Percentiles rank a stretch among this genome's conserved stretches.
Conservation (phyloP, 208 protist species). For the Spongospora subterranea region DNA sequence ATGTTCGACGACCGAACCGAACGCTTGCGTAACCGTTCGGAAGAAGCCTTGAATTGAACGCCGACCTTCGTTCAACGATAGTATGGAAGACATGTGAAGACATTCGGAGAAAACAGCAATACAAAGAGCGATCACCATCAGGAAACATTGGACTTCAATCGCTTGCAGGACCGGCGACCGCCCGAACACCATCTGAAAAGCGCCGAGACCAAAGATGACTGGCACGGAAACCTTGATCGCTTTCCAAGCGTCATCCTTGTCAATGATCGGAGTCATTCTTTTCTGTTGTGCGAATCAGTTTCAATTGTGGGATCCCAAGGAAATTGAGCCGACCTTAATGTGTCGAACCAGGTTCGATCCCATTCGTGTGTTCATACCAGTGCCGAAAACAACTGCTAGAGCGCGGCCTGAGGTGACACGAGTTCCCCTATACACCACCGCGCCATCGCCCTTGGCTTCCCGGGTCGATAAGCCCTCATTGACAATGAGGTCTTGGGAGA, state of each 20-base stretch:
- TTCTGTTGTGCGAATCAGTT: not conserved
- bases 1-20: too few relatives aligned
- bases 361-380: not conserved
- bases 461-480: conserved; percentile 86
- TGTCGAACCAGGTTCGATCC: not conserved
- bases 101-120: not conserved
- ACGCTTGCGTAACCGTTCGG: too few relatives aligned
- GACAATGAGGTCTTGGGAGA: conserved; percentile 71
- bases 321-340: not conserved
- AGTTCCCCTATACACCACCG: not conserved
- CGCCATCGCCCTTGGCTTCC: conserved; percentile 61
- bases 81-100: not conserved
- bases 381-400: not conserved
- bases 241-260: not conserved
- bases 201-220: not conserved
- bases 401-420: not conserved
- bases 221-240: not conserved
- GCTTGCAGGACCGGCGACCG: not conserved
- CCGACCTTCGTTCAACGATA: not conserved
- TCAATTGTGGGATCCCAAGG: not conserved
- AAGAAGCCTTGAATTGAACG: not conserved
- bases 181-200: not conserved
- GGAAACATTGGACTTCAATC: not conserved
- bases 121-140: not conserved
- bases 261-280: not conserved